These are phyloP conservation scores for Paxillus ammoniavirescens DNA, from an alignment of 768 basidiomycete species.

Conservation along the genomic window DNA sequence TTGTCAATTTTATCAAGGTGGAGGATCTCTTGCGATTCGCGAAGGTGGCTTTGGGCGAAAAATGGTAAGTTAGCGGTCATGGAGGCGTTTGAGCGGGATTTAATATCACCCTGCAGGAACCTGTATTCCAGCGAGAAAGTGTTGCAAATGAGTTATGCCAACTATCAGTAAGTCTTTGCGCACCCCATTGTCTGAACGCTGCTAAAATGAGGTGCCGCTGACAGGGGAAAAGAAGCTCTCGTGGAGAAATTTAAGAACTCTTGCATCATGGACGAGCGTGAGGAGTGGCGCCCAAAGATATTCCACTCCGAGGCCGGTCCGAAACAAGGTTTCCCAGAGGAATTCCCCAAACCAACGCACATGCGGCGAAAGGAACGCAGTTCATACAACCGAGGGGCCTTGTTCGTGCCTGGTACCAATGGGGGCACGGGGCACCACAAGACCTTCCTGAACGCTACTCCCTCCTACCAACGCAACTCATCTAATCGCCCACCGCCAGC, in stretches of 20 bases:
- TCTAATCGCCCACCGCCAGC: slow-evolving; percentile 11
- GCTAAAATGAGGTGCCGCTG: slow-evolving; percentile 2
- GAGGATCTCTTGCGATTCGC: slow-evolving; percentile 77
- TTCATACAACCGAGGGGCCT: slow-evolving; percentile 69
- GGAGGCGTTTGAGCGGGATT: not conserved
- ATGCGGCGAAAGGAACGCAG: slow-evolving; percentile 81
- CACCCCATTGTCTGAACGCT: slow-evolving; percentile 2
- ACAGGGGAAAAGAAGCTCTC: slow-evolving; percentile 84
- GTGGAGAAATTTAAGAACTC: slow-evolving; percentile 94
- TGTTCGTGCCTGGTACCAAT: slow-evolving; percentile 54
- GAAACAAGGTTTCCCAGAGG: slow-evolving; percentile 71
- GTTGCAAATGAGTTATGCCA: slow-evolving; percentile 88
- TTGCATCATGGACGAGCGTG: slow-evolving; percentile 83
- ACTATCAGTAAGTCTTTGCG: slow-evolving; percentile 71
- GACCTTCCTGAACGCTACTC: slow-evolving; percentile 25
- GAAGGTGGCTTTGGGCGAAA: slow-evolving; percentile 68
- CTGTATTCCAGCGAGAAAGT: slow-evolving; percentile 92
- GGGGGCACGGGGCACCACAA: slow-evolving; percentile 25
- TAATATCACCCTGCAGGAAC: slow-evolving; percentile 53
- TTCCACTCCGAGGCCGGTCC: slow-evolving; percentile 73
- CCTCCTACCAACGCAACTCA: slow-evolving; percentile 14
- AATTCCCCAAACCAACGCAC: slow-evolving; percentile 82
- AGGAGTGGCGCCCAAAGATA: slow-evolving; percentile 82
- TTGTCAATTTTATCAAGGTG: slow-evolving; percentile 86
- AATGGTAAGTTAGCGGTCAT: slow-evolving; percentile 54